These are phyloP conservation scores for Fusarium sp. DNA, from an alignment of 2,329 filamentous ascomycete species.

Conservation along the genomic window DNA sequence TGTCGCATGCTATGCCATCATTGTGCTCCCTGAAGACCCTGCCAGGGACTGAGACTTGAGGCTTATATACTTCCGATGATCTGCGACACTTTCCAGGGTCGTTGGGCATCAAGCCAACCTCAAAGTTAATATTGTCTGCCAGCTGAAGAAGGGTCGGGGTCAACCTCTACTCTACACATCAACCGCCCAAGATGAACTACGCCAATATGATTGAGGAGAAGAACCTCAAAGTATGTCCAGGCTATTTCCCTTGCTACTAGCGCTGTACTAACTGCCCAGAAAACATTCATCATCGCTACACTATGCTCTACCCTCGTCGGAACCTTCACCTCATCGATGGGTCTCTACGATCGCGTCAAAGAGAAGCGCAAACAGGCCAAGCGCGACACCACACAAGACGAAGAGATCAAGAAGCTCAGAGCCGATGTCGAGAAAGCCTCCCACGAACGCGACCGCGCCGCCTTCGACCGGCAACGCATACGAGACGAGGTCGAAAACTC, in stretches of 20 bases:
- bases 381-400: conserved; percentile 42
- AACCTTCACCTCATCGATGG: conserved; percentile 44
- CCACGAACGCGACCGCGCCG: conserved; percentile 6
- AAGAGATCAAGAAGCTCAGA: conserved; percentile 43
- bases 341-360: conserved; percentile 44
- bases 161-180: background rate
- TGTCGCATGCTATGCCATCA: conserved; percentile 25
- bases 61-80: conserved; percentile 15
- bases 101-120: conserved; percentile 23
- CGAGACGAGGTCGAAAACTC: conserved; percentile 38
- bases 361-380: conserved; percentile 37
- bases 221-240: conserved; percentile 30
- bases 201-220: conserved; percentile 45
- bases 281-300: conserved; percentile 45
- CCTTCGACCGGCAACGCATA: conserved; percentile 6
- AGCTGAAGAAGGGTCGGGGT: background rate
- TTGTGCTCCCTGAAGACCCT: conserved; percentile 9
- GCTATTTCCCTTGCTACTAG: background rate
- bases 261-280: background rate
- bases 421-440: conserved; percentile 31
- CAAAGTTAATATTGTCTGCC: background rate
- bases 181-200: conserved; percentile 33
- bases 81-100: conserved; percentile 1
- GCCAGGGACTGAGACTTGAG: background rate
- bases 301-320: conserved; percentile 44